phyloP scores from a whole-genome alignment of 2,329 filamentous ascomycete species.

The Colletotrichum sojae region DNA sequence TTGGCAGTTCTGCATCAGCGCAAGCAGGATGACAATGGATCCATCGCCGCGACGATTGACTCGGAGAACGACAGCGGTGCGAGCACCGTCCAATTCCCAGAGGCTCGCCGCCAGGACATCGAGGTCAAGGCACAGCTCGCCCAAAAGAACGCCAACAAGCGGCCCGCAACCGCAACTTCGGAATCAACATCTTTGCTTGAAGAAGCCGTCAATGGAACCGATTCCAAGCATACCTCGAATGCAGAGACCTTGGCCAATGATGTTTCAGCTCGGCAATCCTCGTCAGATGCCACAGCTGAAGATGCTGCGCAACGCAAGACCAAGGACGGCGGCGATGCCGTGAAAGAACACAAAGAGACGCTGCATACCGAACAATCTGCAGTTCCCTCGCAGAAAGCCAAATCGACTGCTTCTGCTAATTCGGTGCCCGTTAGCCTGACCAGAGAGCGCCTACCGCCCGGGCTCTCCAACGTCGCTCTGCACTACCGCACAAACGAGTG shows the following conservation, averaged over 20 bases:
- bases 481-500: constrained; percentile 95
- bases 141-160: constrained; percentile 38
- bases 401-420: constrained; percentile 58
- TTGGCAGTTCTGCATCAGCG: constrained; percentile 54
- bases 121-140: constrained; percentile 58
- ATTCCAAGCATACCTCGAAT: constrained; percentile 43
- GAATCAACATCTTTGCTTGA: not conserved
- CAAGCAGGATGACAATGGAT: constrained; percentile 61
- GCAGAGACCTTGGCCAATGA: constrained; percentile 48
- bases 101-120: constrained; percentile 48
- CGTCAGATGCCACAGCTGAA: constrained; percentile 38
- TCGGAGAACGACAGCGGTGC: constrained; percentile 62
- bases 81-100: constrained; percentile 44
- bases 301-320: constrained; percentile 46
- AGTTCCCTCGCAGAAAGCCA: constrained; percentile 51
- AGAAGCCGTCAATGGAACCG: constrained; percentile 29
- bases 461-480: constrained; percentile 81
- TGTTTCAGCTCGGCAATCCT: constrained; percentile 40
- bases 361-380: constrained; percentile 19
- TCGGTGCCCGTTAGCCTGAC: constrained; percentile 66
- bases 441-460: constrained; percentile 75
- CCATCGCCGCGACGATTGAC: constrained; percentile 72
- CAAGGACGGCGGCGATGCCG: constrained; percentile 19
- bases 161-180: not conserved
- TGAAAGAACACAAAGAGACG: constrained; percentile 36